These are phyloP conservation scores for Jamesozyma spencerorum DNA, from an alignment of 805 yeast genomes.

Conservation along the genomic window DNA sequence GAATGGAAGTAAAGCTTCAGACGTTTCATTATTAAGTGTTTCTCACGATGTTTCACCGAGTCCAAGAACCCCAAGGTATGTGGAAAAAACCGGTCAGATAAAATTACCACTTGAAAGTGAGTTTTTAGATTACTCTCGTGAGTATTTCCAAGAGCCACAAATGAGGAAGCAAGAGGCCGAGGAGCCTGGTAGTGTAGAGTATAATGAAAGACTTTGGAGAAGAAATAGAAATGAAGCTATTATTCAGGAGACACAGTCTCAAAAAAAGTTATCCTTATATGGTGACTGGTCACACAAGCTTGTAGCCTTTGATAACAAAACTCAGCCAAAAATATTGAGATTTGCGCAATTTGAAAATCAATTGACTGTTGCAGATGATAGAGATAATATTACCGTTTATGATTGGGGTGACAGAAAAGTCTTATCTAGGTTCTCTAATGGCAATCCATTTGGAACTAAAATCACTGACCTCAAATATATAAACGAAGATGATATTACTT, in stretches of 20 bases:
- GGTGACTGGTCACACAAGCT: slow-evolving; percentile 76
- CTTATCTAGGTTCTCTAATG: slow-evolving; percentile 65
- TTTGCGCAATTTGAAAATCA: slow-evolving; percentile 90
- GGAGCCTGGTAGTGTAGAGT: slow-evolving; percentile 86
- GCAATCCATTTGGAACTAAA: slow-evolving; percentile 79
- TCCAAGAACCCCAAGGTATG: slow-evolving; percentile 53
- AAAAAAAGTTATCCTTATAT: slow-evolving; percentile 68
- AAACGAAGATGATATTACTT: slow-evolving; percentile 87
- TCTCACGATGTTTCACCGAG: slow-evolving; percentile 38
- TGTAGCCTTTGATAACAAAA: slow-evolving; percentile 53
- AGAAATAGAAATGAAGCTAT: slow-evolving; percentile 80
- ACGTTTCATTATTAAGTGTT: slow-evolving; percentile 18
- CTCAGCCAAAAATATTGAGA: slow-evolving; percentile 69
- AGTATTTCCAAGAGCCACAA: slow-evolving; percentile 94
- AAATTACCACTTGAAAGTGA: slow-evolving; percentile 49
- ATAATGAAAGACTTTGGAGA: slow-evolving; percentile 77
- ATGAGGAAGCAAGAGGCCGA: slow-evolving; percentile 76
- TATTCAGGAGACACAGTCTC: slow-evolving; percentile 82
- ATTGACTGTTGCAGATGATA: slow-evolving; percentile 70
- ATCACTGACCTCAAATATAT: slow-evolving; percentile 78
- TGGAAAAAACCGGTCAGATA: slow-evolving; percentile 18
- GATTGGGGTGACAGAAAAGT: slow-evolving; percentile 66
- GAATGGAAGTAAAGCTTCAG: slow-evolving; percentile 16
- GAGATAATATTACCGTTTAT: slow-evolving; percentile 75
- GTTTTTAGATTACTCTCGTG: slow-evolving; percentile 67